Percentiles rank a stretch among this genome's conserved stretches.
These are phyloP conservation scores for Cladophialophora yegresii DNA, from an alignment of 2,329 filamentous ascomycete species.

Conservation along the genomic window DNA sequence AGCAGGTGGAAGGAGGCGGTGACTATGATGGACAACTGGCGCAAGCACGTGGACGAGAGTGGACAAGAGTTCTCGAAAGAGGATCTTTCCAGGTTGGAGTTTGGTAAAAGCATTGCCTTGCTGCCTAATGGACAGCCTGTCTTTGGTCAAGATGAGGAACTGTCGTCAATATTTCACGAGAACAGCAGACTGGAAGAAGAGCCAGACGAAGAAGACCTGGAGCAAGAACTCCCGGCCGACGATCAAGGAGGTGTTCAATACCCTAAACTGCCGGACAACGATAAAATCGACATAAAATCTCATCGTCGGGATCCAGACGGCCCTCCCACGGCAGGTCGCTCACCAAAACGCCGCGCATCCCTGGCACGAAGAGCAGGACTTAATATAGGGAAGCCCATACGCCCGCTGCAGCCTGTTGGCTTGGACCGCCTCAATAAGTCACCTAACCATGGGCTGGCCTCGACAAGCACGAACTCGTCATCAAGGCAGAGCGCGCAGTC, in stretches of 20 bases:
- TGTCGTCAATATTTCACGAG: slow-evolving; percentile 26
- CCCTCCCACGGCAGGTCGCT: slow-evolving; percentile 17
- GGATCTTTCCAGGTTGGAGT: slow-evolving; percentile 47
- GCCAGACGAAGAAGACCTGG: slow-evolving; percentile 1
- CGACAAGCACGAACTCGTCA: slow-evolving; percentile 2
- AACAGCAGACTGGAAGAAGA: slow-evolving; percentile 24
- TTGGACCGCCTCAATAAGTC: slow-evolving; percentile 18
- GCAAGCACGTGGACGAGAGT: slow-evolving; percentile 66
- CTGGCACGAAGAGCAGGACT: slow-evolving; percentile 29
- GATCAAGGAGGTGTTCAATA: slow-evolving; percentile 6
- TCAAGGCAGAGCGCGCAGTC: slow-evolving; percentile 20
- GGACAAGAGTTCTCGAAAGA: slow-evolving; percentile 47
- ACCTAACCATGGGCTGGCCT: slow-evolving; percentile 6
- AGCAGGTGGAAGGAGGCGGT: slow-evolving; percentile 86
- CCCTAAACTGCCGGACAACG: slow-evolving; percentile 1
- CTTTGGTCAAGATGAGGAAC: slow-evolving; percentile 36
- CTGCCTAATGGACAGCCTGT: slow-evolving; percentile 41
- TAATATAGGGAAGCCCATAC: slow-evolving; percentile 28
- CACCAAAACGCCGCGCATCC: slow-evolving; percentile 29
- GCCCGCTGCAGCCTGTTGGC: slow-evolving; percentile 26
- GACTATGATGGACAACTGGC: slow-evolving; percentile 88
- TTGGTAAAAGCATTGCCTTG: slow-evolving; percentile 40
- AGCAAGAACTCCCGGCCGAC: neutral
- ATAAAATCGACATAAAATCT: neutral
- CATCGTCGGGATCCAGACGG: slow-evolving; percentile 11